Evolutionary conservation across 2,329 filamentous ascomycete species (phyloP), one percentile per base, ranked within the genome.

Genomic region (Aspergillus piperis): DNA sequence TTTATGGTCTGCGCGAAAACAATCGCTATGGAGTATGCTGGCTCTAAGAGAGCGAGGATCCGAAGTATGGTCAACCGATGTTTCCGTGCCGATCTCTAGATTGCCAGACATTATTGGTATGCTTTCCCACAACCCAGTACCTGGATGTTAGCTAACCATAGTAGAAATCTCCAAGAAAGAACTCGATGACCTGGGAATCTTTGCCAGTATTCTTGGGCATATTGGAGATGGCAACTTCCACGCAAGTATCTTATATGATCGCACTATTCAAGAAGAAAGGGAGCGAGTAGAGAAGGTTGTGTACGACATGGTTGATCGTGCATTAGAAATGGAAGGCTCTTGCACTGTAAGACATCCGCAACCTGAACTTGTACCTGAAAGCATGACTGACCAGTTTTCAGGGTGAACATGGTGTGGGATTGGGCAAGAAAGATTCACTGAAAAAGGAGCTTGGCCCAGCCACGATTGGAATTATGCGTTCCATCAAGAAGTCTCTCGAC

Each of bases 171-270:
- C 90, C 64, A 96, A 96, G 80, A 90, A 91, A 72, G 91, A 96
- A 71, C 88, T 96, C 83, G 90, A 94, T 70, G 87, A 91, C 11
- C 82, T 96, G 10, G 92, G 91, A 0, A 79, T 96, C 1, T 96
- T 96, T 73, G 91, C 92, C 1, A 92, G 90, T 69, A 90, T 96
- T 27, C 81, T 97, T 3, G 93, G 93, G 3, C 93, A 97, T 71
- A 89, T 97, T 59, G 93, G 93, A 11, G 93, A 96, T 71, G 93
- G 93, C 39, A 97, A 97, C 76, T 97, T 97, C 79, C 93, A 97
- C 74, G 89, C 93, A 73, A 91, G 89, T 72, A 95, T 97, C 77
- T 89, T 97, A 78, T 97, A 96, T 74, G 86, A 95, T 76, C 84
- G 85, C 25, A 83, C 81, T 23, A 82, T 92, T 58, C 83, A 85